Percentiles rank a stretch among this genome's conserved stretches.
These are phyloP conservation scores for Aspergillus viridinutans DNA, from an alignment of 2,329 filamentous ascomycete species.

Conservation along the genomic window DNA sequence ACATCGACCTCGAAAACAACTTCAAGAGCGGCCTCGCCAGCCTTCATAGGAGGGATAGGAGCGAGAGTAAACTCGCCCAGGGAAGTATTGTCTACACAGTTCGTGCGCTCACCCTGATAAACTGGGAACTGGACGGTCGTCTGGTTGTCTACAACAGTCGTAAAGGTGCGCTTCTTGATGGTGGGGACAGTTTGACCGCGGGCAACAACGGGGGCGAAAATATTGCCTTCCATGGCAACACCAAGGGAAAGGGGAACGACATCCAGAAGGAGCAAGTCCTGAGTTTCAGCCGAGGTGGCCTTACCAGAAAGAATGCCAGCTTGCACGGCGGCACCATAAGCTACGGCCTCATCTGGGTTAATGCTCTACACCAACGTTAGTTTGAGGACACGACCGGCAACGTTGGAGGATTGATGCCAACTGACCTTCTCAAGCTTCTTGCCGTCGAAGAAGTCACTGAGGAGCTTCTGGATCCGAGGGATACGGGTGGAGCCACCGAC, in stretches of 20 bases:
- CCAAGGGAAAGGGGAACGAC: slow-evolving; percentile 94
- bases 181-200: slow-evolving; percentile 72
- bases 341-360: slow-evolving; percentile 99
- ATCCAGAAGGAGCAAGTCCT: slow-evolving; percentile 91
- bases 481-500: slow-evolving; percentile 99
- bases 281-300: slow-evolving; percentile 90
- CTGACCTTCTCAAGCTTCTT: slow-evolving; percentile 96
- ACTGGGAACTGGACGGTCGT: slow-evolving; percentile 87
- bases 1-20: slow-evolving; percentile 99
- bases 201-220: slow-evolving; percentile 90
- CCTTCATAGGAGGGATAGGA: slow-evolving; percentile 79
- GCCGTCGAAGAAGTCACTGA: slow-evolving; percentile 97
- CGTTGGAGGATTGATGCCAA: neutral
- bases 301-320: slow-evolving; percentile 98
- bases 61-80: slow-evolving; percentile 95
- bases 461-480: slow-evolving; percentile 96
- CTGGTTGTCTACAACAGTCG: slow-evolving; percentile 64
- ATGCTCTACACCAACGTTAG: slow-evolving; percentile 58
- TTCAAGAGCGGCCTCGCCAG: slow-evolving; percentile 94
- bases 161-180: slow-evolving; percentile 85
- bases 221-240: slow-evolving; percentile 99
- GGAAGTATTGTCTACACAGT: slow-evolving; percentile 97
- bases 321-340: slow-evolving; percentile 97
- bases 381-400: neutral
- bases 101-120: slow-evolving; percentile 93